Evolutionary conservation across 805 yeast genomes (phyloP).

Genomic region (Candida maesae): DNA sequence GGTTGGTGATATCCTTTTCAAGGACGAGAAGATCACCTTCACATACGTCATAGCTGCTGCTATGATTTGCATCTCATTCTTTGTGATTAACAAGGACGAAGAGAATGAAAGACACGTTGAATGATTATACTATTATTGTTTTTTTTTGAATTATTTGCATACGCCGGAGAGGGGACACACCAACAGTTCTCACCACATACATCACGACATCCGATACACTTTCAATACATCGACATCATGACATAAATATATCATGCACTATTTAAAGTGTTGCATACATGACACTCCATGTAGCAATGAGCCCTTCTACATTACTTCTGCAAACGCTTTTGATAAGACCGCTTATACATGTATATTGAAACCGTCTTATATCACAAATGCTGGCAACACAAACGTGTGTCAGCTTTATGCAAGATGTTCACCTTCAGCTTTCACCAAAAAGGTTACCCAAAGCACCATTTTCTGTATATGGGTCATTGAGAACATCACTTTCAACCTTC

Average conservation of each 20-base stretch:
- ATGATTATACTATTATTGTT: constrained; percentile 1
- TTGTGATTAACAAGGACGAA: constrained; percentile 77
- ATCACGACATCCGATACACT: no score
- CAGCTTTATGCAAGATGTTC: not conserved
- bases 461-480: constrained; percentile 71
- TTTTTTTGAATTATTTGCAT: not conserved
- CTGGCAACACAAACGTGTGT: no score
- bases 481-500: constrained; percentile 46
- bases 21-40: constrained; percentile 55
- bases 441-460: constrained; percentile 61
- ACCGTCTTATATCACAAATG: no score
- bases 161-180: no score
- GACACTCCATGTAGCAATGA: no score
- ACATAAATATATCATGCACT: no score
- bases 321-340: no score
- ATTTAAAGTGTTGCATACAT: no score
- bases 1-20: constrained; percentile 80
- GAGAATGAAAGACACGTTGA: constrained; percentile 46
- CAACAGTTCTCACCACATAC: no score
- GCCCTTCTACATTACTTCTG: no score
- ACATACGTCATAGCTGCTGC: constrained; percentile 76
- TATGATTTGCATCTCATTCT: constrained; percentile 77
- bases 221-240: no score
- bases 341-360: no score
- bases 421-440: constrained; percentile 39